Base-by-base conservation (phyloP, 2,329 filamentous ascomycete genomes). In the Pseudopyrenochaeta lycopersici region DNA sequence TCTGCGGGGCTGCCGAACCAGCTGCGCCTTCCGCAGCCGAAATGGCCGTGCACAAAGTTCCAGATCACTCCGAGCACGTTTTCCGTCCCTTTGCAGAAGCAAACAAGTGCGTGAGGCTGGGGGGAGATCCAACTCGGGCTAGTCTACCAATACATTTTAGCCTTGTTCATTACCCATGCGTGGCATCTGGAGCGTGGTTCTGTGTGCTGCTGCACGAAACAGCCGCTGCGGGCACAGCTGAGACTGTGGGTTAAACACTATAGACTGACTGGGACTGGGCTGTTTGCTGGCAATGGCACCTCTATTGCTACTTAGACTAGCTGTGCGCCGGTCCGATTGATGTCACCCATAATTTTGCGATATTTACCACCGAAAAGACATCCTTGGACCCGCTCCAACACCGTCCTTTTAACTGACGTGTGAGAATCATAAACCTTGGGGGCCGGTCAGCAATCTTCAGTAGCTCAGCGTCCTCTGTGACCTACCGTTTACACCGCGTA, bases 191-290 rank as follows among this genome's bases (percentile, higher is more conserved):
- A 29, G 51, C 41, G 21, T 52, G 31, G 42, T 46, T 23, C 18
- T 35, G 12, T 35, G n/a, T 27, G 15, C 21, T 48, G 44, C 38
- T 33, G 42, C 31, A 39, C 49, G 43, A 52, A 52, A 52, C 49
- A 44, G 32, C 36, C 27, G 32, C 32, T 44, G 45, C 17, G 17
- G 49, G 44, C 38, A 46, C 42, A 49, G 51, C 51, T 54, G 51
- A 49, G 45, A 54, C 51, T 27, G 20, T 14, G 48, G 33, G 38
- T 46, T 49, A 42, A 30, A 36, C 39, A 41, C 41, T n/a, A 36
- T 7, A 36, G 33, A 36, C 33, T n/a, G 4, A 4, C 36, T 14
- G 33, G 51, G 27, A 18, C 23, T 5, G 45, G 32, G 40, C 18
- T 40, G 20, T 12, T 48, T 20, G 23, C 31, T 17, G 18, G 40